Evolutionary conservation across 139 green algal genomes (phyloP), one percentile per base, ranked within the genome.

Genomic region (Picochlorum sp.): DNA sequence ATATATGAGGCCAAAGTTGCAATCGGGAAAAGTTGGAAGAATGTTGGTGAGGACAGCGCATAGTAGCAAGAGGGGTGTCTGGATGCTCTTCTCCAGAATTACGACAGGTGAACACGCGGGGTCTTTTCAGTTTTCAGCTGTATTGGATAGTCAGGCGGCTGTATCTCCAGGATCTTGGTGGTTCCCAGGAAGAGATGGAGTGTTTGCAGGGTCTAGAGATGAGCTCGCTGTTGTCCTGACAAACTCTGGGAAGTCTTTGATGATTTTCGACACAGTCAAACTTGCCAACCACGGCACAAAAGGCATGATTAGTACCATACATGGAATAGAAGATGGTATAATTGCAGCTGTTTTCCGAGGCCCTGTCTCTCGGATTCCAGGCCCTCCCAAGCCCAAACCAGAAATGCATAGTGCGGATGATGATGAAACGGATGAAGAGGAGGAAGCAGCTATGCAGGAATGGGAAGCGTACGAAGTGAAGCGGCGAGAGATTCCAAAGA

Each of bases 251-350:
- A 37, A 46, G 24, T 47, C 15, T 15, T 20, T 82, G 26, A 44
- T 49, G 5, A 52, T 81, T 15, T 82, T 75, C 38, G 74, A 82
- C 34, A 63, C 71, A 2, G 41, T 5, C 32, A 78, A 74, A 69
- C 60, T 78, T 23, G 6, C 32, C 9, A 45, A 49, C n/a, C 20
- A 26, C 8, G 51, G 51, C 26, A 23, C 60, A 30, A 68, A 67
- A 38, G 58, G 69, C 24, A 47, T 71, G 59, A 66, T 60, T 64
- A 52, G 14, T 41, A 34, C 54, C 3, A 52, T 68, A 34, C 32
- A 69, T 41, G 34, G 34, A 5, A 64, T 56, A 61, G 69, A 76
- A 58, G 68, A 56, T 32, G 37, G 24, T 13, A 37, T 56, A 8
- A 52, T 58, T 45, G 30, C 51, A 14, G 18, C 18, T 13, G 5